These are phyloP conservation scores for Amylocystis lapponica DNA, from an alignment of 768 basidiomycete species.

Conservation along the genomic window DNA sequence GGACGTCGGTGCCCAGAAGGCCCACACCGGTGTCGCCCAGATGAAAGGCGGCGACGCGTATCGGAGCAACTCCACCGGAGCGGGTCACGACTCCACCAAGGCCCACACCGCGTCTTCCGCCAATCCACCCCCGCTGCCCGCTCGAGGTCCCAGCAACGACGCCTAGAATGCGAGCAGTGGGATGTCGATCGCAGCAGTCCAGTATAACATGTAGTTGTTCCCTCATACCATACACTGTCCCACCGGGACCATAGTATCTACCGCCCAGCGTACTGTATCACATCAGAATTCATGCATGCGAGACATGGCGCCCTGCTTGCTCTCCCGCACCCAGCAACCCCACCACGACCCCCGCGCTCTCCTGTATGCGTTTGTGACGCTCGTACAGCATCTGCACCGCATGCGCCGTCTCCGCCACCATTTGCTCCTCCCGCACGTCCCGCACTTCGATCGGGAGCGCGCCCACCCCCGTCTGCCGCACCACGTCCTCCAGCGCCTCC, in stretches of 20 bases:
- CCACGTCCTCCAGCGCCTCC: slow-evolving; percentile 37
- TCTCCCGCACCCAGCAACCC: slow-evolving; percentile 34
- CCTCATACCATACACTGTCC: too few relatives aligned
- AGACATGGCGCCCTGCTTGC: neutral
- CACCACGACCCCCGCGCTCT: slow-evolving; percentile 49
- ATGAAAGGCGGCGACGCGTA: slow-evolving; percentile 5
- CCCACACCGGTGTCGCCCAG: slow-evolving; percentile 10
- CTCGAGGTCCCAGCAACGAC: neutral
- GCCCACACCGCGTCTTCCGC: neutral
- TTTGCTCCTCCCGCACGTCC: slow-evolving; percentile 33
- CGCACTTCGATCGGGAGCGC: slow-evolving; percentile 44
- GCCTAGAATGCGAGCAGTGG: neutral
- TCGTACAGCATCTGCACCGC: slow-evolving; percentile 45
- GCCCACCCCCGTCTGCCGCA: slow-evolving; percentile 60
- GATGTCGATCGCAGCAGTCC: neutral
- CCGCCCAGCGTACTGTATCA: too few relatives aligned
- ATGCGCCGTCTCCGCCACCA: slow-evolving; percentile 36
- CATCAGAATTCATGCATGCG: neutral
- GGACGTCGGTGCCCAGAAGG: slow-evolving; percentile 11
- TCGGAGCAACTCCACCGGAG: neutral
- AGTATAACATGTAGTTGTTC: too few relatives aligned
- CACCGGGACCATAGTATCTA: neutral
- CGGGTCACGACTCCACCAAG: neutral
- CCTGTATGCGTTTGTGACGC: slow-evolving; percentile 45
- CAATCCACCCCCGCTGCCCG: neutral